Conservation (phyloP, 805 yeast species). For the Candida tammaniensis region DNA sequence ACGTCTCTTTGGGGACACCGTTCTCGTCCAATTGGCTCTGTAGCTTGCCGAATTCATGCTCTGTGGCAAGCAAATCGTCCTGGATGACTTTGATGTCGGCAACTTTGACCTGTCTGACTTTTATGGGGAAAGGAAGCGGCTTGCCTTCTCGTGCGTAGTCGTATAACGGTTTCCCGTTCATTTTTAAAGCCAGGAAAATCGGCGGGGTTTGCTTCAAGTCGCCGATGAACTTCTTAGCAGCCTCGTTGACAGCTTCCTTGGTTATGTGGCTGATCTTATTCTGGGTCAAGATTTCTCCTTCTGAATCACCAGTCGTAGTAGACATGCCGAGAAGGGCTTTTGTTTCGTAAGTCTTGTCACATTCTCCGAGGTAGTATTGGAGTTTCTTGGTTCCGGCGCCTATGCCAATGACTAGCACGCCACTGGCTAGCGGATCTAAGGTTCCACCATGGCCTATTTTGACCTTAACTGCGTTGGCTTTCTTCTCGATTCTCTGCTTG, state of each 20-base stretch:
- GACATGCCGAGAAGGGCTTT: slow-evolving; percentile 84
- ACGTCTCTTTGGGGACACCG: slow-evolving; percentile 44
- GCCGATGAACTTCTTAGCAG: slow-evolving; percentile 72
- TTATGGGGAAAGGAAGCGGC: slow-evolving; percentile 82
- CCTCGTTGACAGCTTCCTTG: slow-evolving; percentile 45
- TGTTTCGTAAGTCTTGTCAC: slow-evolving; percentile 78
- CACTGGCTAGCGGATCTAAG: slow-evolving; percentile 92
- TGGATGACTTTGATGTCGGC: slow-evolving; percentile 49
- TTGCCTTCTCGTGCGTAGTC: slow-evolving; percentile 89
- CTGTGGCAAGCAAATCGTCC: slow-evolving; percentile 49
- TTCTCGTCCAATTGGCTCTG: slow-evolving; percentile 46
- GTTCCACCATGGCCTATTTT: slow-evolving; percentile 99
- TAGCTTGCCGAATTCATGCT: slow-evolving; percentile 52
- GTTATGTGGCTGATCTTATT: slow-evolving; percentile 58
- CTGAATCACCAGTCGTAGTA: slow-evolving; percentile 92
- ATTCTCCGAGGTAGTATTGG: slow-evolving; percentile 66
- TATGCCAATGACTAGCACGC: slow-evolving; percentile 88
- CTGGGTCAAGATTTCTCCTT: slow-evolving; percentile 72
- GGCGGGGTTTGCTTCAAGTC: slow-evolving; percentile 89
- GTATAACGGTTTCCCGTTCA: slow-evolving; percentile 91
- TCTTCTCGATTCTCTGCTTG: slow-evolving; percentile 48
- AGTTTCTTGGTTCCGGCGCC: slow-evolving; percentile 86
- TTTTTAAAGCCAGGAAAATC: slow-evolving; percentile 86
- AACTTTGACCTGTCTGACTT: slow-evolving; percentile 68
- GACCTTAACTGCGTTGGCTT: slow-evolving; percentile 54